phyloP scores from a whole-genome alignment of 1,284 basidiomycete species.

The Ceratobasidium sp. region DNA sequence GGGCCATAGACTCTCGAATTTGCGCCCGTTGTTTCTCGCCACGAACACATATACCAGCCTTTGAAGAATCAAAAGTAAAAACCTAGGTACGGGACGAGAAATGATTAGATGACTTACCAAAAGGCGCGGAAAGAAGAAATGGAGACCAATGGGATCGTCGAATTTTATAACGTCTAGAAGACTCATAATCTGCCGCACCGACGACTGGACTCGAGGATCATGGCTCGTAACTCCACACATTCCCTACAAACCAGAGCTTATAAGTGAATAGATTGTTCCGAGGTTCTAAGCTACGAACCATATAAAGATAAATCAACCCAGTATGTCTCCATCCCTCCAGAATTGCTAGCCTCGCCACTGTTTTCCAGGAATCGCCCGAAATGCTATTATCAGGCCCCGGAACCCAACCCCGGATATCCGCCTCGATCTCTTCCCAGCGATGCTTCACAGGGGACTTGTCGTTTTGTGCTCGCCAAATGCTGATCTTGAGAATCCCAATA shows the following conservation, averaged over 20 bases:
- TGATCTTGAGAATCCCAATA: background rate
- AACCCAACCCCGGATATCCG: background rate
- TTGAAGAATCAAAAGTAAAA: too few relatives aligned
- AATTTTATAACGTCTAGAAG: background rate
- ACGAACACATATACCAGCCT: conserved; percentile 4
- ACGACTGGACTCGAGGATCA: conserved; percentile 8
- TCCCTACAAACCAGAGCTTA: background rate
- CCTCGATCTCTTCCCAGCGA: conserved; percentile 1
- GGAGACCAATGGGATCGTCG: background rate
- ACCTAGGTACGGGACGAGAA: background rate
- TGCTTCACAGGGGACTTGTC: too few relatives aligned
- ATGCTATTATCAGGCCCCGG: background rate
- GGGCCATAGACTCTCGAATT: background rate
- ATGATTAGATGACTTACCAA: background rate
- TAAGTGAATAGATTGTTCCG: background rate
- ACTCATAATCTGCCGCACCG: background rate
- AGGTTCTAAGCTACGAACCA: background rate
- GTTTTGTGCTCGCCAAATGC: background rate
- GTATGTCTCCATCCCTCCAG: conserved; percentile 31
- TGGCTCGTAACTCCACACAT: conserved; percentile 11
- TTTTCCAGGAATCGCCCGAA: background rate
- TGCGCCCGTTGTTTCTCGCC: background rate
- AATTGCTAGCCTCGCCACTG: background rate
- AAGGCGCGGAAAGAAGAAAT: conserved; percentile 2
- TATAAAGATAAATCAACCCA: conserved; percentile 23